Percentiles rank a stretch among this genome's conserved stretches.
These are phyloP conservation scores for Dioscorea zingiberensis DNA, from an alignment of 106 monocot species.

Conservation along the genomic window DNA sequence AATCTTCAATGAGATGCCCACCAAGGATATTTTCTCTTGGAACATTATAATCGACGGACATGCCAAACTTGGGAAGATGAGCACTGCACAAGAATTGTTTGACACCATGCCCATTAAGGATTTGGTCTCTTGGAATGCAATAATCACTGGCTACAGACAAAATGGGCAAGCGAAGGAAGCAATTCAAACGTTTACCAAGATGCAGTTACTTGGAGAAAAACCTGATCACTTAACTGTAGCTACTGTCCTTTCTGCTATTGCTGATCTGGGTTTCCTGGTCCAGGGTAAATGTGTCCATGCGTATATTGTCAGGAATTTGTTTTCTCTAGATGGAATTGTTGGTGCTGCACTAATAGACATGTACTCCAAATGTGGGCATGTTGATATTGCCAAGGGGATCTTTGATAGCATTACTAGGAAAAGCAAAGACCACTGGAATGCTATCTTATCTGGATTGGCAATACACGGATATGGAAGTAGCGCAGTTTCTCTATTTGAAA, in stretches of 20 bases:
- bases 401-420: constrained; percentile 35
- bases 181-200: constrained; percentile 27
- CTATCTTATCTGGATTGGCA: constrained; percentile 46
- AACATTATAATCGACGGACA: constrained; percentile 35
- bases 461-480: constrained; percentile 36
- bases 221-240: constrained; percentile 43
- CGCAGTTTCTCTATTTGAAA: constrained; percentile 37
- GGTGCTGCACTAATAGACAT: constrained; percentile 57
- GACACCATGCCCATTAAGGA: constrained; percentile 25
- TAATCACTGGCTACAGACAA: constrained; percentile 43
- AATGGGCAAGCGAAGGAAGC: constrained; percentile 30
- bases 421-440: constrained; percentile 42
- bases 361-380: constrained; percentile 67
- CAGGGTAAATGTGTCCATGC: constrained; percentile 46
- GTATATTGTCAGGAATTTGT: constrained; percentile 24
- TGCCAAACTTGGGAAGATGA: constrained; percentile 21
- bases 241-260: constrained; percentile 43
- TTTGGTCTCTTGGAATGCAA: constrained; percentile 44
- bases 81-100: constrained; percentile 21
- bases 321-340: constrained; percentile 29
- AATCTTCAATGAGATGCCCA: constrained; percentile 25
- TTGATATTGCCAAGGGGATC: constrained; percentile 23
- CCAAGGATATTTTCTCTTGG: constrained; percentile 32
- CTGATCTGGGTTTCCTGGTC: constrained; percentile 32
- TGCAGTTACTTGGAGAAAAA: constrained; percentile 19